Base-by-base conservation (phyloP, 495 filamentous ascomycete genomes). In the Lasiosphaeria ovina region DNA sequence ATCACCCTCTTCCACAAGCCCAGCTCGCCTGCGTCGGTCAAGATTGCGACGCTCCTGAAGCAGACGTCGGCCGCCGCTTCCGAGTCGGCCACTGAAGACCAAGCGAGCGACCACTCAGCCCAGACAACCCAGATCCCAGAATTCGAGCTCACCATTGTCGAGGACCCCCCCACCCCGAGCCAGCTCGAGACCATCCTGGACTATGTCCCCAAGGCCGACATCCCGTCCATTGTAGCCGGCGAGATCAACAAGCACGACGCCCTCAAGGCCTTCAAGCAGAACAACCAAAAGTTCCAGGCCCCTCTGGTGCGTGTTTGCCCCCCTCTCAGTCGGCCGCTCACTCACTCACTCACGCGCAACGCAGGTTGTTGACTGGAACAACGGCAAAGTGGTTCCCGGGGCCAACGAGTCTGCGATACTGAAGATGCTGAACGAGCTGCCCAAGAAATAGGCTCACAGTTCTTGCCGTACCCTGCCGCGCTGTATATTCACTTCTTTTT, bases 1-100 rank as follows among this genome's bases (percentile, higher is more conserved):
- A 87, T 98, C 67, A 97, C 92, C 59, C 88, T 98, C 79, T 98
- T 98, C 83, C 93, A 97, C 83, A 85, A 87, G 64, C 83, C 93
- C 32, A 76, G 75, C 45, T 75, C 81, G 16, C 77, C 85, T 3
- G 73, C 85, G 63, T 96, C 91, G 3, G 79, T 79, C 12, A 84
- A 85, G 48, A 83, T 85, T 35, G 81, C 88, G 31, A 86, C 85
- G 33, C 72, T 93, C 54, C 84, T 98, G 32, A 93, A 93, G 69
- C 84, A 89, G 73, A 77, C 84, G 10, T 87, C 87, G 3, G 82
- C 85, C n/a, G 78, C 78, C 11, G 87, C 89, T 9, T 62, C 78
- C 1, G 73, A 74, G 40, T 71, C 76, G 4, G 83, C 88, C 16
- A 86, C 85, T 4, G 79, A 84, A 66, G 87, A 90, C 67, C 85